phyloP scores from a whole-genome alignment of 176 grass and related monocot species.

The Themeda triandra region DNA sequence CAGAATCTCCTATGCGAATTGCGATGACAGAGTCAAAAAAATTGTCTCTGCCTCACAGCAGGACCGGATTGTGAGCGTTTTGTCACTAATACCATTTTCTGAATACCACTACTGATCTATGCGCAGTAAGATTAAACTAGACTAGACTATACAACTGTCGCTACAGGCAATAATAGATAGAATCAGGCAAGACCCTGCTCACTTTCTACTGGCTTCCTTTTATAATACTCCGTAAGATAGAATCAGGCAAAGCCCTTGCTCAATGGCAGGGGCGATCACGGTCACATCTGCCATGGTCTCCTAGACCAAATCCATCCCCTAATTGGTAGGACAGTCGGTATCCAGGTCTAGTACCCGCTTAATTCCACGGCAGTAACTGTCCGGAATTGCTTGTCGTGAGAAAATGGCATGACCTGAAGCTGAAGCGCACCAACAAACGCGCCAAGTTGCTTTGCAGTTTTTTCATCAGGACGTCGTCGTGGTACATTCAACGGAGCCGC shows the following conservation, averaged over 20 bases:
- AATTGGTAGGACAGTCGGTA: background rate
- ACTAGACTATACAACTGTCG: too few species aligned
- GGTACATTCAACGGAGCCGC: background rate
- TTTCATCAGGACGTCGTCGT: background rate
- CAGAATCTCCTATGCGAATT: background rate
- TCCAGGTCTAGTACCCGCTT: background rate
- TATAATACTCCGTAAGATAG: too few species aligned
- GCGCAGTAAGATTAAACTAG: background rate
- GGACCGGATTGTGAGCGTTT: background rate
- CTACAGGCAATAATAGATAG: too few species aligned
- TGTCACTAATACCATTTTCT: background rate
- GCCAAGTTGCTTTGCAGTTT: background rate
- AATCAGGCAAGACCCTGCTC: too few species aligned
- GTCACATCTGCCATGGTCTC: background rate
- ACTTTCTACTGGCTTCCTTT: too few species aligned
- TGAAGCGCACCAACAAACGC: background rate
- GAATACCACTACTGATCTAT: background rate
- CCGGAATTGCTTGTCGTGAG: conserved; percentile 4
- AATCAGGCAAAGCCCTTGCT: background rate
- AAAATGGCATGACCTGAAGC: background rate
- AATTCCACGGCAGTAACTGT: background rate
- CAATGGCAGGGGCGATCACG: background rate
- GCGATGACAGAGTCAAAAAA: background rate
- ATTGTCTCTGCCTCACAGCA: too few species aligned
- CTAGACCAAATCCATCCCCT: background rate